Evolutionary conservation across 805 yeast genomes (phyloP).

Genomic region (Candida xiaguanensis): DNA sequence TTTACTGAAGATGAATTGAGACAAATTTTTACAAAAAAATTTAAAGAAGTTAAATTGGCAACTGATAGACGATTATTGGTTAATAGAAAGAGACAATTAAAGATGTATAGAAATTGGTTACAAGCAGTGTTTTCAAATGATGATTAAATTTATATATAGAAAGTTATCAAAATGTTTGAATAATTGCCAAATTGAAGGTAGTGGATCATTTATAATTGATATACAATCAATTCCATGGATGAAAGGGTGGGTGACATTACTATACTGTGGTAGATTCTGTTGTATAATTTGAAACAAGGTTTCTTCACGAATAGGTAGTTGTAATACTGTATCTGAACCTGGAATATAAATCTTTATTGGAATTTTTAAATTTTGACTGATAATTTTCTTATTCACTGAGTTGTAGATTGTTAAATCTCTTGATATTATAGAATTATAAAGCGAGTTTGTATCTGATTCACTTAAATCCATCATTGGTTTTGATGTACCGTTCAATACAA

Average conservation of each 20-base stretch:
- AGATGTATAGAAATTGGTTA: constrained; percentile 96
- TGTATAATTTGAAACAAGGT: constrained; percentile 14
- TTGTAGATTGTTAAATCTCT: constrained; percentile 29
- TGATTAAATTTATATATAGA: constrained; percentile 26
- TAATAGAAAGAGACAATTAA: constrained; percentile 84
- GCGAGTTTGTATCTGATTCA: constrained; percentile 49
- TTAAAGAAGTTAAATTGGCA: constrained; percentile 72
- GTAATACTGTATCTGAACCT: constrained; percentile 31
- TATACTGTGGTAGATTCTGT: constrained; percentile 13
- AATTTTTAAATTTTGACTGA: constrained; percentile 31
- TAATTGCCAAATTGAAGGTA: constrained; percentile 25
- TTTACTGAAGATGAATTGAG: constrained; percentile 91
- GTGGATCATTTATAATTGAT: constrained; percentile 11
- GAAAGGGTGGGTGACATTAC: constrained; percentile 13
- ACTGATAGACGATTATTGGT: constrained; percentile 89
- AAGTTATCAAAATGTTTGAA: constrained; percentile 37
- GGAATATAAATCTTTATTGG: constrained; percentile 50
- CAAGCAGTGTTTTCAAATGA: constrained; percentile 71
- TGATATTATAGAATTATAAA: constrained; percentile 51
- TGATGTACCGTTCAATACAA: constrained; percentile 70
- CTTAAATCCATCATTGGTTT: constrained; percentile 78
- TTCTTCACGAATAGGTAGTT: constrained; percentile 16
- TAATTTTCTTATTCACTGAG: constrained; percentile 23
- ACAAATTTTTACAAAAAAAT: constrained; percentile 57
- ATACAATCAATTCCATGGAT: constrained; percentile 31